phyloP scores from a whole-genome alignment of 2,329 filamentous ascomycete genomes.

The Nigrograna mackinnonii region DNA sequence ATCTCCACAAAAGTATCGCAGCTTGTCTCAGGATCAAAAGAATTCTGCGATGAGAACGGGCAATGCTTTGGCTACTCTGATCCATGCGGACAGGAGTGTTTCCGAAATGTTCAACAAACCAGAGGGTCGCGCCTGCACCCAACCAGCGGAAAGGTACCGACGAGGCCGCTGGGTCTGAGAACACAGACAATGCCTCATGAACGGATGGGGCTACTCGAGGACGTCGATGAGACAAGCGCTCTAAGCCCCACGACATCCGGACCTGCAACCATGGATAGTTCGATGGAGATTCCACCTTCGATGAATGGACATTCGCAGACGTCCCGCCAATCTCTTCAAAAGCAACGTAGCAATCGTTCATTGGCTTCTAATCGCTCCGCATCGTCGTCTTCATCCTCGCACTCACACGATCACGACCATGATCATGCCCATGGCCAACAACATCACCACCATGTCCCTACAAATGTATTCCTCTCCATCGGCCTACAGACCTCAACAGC shows the following conservation, averaged over 20 bases:
- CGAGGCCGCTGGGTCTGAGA: conserved; percentile 20
- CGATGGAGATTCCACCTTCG: conserved; percentile 16
- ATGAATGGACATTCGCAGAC: conserved; percentile 16
- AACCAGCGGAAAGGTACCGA: conserved; percentile 7
- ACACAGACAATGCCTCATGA: conserved; percentile 29
- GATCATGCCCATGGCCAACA: conserved; percentile 31
- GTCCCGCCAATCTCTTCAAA: conserved; percentile 22
- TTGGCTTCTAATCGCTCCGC: conserved; percentile 8
- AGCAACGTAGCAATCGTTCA: conserved; percentile 13
- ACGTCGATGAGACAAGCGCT: conserved; percentile 26
- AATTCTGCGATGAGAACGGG: conserved; percentile 59
- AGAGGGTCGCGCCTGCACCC: conserved; percentile 31
- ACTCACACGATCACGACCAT: conserved; percentile 19
- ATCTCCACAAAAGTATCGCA: conserved; percentile 51
- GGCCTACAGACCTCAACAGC: conserved; percentile 95
- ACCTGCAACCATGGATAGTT: conserved; percentile 25
- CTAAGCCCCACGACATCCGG: conserved; percentile 25
- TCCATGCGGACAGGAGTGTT: conserved; percentile 64
- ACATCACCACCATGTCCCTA: conserved; percentile 94
- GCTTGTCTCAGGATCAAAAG: conserved; percentile 53
- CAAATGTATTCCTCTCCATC: conserved; percentile 90
- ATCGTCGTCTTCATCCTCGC: conserved; percentile 12
- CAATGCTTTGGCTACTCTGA: conserved; percentile 66
- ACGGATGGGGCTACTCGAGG: conserved; percentile 31
- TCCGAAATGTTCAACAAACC: conserved; percentile 51